Conservation (phyloP, 768 basidiomycete species). For the Naganishia randhawae region DNA sequence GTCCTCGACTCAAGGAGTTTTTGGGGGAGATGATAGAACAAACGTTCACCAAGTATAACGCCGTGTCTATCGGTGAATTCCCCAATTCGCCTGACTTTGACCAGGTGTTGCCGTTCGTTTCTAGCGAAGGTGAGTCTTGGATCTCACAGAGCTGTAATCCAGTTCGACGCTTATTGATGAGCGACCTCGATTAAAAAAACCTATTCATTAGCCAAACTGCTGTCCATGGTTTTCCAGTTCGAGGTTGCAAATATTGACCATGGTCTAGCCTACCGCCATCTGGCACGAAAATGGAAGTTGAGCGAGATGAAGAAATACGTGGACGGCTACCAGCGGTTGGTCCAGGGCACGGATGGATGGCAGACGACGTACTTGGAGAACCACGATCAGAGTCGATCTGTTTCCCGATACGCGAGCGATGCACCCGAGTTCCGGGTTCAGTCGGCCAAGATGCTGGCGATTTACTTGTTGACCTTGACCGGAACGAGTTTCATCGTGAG, state of each 20-base stretch:
- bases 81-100: slow-evolving; percentile 24
- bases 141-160: not conserved
- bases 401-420: slow-evolving; percentile 69
- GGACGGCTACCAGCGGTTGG: slow-evolving; percentile 60
- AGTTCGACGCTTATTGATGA: not conserved
- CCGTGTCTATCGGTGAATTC: slow-evolving; percentile 30
- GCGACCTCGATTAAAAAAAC: not conserved
- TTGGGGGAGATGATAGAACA: slow-evolving; percentile 64
- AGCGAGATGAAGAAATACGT: slow-evolving; percentile 57
- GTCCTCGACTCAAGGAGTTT: slow-evolving; percentile 66
- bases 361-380: slow-evolving; percentile 54
- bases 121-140: slow-evolving; percentile 28
- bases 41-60: slow-evolving; percentile 55
- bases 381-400: slow-evolving; percentile 51
- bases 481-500: slow-evolving; percentile 61
- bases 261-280: slow-evolving; percentile 52
- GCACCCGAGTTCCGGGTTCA: slow-evolving; percentile 58
- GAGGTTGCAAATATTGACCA: slow-evolving; percentile 52
- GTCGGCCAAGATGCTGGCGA: slow-evolving; percentile 65
- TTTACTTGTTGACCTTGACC: slow-evolving; percentile 54
- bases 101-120: slow-evolving; percentile 19
- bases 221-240: slow-evolving; percentile 49
- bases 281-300: slow-evolving; percentile 55
- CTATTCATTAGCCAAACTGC: slow-evolving; percentile 48
- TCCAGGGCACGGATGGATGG: slow-evolving; percentile 63